Evolutionary conservation across 306 rosid species (phyloP).

Genomic region (cucumber (Cucumis sativus)): Cucumber_9930_V3 NC_026657.2:39914501-39915000

Average conservation of each 20-base stretch:
- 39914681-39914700: too few species aligned
- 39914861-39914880: conserved; percentile 59
- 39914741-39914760: too few species aligned
- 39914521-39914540: conserved; percentile 69
- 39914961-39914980: conserved; percentile 40
- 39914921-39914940: conserved; percentile 48
- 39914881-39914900: conserved; percentile 35
- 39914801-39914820: conserved; percentile 66
- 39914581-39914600: conserved; percentile 75
- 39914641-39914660: not conserved
- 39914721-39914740: too few species aligned
- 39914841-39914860: conserved; percentile 90
- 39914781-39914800: not conserved
- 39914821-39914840: conserved; percentile 84
- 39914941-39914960: conserved; percentile 62
- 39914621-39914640: not conserved
- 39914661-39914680: too few species aligned
- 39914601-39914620: conserved; percentile 89
- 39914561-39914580: conserved; percentile 82
- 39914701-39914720: too few species aligned
- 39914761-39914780: too few species aligned
- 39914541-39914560: conserved; percentile 68
- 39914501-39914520: conserved; percentile 47
- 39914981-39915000: conserved; percentile 64
- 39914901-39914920: conserved; percentile 42